phyloP scores from a whole-genome alignment of 495 filamentous ascomycete species.

The Penicillium mononematosum region DNA sequence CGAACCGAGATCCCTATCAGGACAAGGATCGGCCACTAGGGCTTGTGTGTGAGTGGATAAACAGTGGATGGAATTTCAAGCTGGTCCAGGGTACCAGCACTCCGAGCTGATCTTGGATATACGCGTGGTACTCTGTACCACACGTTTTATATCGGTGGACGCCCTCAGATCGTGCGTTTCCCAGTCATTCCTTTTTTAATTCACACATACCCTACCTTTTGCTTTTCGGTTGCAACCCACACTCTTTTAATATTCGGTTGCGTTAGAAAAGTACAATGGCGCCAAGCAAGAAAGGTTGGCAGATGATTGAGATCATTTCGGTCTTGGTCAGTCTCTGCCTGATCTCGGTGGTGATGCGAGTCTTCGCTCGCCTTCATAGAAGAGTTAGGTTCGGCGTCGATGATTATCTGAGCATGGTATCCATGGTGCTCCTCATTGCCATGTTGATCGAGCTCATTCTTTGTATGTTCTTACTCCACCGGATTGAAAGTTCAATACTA shows the following conservation, averaged over 20 bases:
- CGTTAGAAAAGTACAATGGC: conserved; percentile 23
- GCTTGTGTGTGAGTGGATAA: conserved; percentile 3
- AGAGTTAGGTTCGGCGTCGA: conserved; percentile 41
- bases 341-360: conserved; percentile 38
- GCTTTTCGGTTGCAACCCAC: background rate
- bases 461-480: conserved; percentile 27
- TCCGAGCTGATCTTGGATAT: conserved; percentile 1
- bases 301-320: conserved; percentile 40
- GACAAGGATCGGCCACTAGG: conserved; percentile 13
- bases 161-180: conserved; percentile 18
- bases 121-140: conserved; percentile 1
- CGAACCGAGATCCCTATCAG: conserved; percentile 2
- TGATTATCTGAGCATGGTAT: conserved; percentile 40
- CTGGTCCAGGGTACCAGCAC: background rate
- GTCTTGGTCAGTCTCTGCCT: conserved; percentile 39
- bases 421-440: conserved; percentile 32
- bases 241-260: conserved; percentile 5
- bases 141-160: conserved; percentile 17
- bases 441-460: conserved; percentile 40
- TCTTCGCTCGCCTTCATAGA: conserved; percentile 38
- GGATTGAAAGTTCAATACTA: conserved; percentile 5
- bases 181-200: conserved; percentile 9
- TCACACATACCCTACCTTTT: background rate
- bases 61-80: background rate
- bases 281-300: conserved; percentile 28